Conservation (phyloP, 1,284 basidiomycete species). For the Cutaneotrichosporon sp. region DNA sequence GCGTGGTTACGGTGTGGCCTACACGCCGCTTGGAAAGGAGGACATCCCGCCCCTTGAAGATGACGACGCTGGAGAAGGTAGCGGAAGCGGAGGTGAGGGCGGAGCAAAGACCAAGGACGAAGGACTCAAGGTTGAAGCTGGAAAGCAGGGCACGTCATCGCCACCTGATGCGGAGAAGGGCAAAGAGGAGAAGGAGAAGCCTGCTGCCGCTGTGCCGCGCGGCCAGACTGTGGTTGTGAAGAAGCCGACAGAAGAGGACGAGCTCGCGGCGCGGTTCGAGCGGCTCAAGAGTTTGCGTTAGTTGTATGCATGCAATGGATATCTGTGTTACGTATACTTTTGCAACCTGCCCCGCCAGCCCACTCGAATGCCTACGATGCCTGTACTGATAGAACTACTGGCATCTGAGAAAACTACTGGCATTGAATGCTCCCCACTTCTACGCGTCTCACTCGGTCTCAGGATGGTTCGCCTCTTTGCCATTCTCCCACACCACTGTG, state of each 20-base stretch:
- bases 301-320: neutral
- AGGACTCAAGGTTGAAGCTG: neutral
- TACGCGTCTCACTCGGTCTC: no score
- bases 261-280: slow-evolving; percentile 42
- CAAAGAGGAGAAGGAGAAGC: no score
- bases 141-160: neutral
- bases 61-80: slow-evolving; percentile 31
- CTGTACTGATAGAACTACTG: no score
- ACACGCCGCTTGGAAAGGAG: slow-evolving; percentile 43
- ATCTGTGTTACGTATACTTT: no score
- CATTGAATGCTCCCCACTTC: neutral
- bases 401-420: no score
- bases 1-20: slow-evolving; percentile 74
- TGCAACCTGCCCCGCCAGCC: no score
- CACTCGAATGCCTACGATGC: no score
- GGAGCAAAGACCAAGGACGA: slow-evolving; percentile 4
- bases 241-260: slow-evolving; percentile 39
- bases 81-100: slow-evolving; percentile 33
- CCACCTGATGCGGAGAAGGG: neutral
- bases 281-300: slow-evolving; percentile 36
- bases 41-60: neutral
- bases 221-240: slow-evolving; percentile 11
- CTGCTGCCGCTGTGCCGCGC: no score
- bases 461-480: slow-evolving; percentile 23
- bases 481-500: slow-evolving; percentile 38